Evolutionary conservation across 208 protist species (phyloP), one percentile per base, ranked within the genome.

Genomic region (Histomonas meleagridis): DNA sequence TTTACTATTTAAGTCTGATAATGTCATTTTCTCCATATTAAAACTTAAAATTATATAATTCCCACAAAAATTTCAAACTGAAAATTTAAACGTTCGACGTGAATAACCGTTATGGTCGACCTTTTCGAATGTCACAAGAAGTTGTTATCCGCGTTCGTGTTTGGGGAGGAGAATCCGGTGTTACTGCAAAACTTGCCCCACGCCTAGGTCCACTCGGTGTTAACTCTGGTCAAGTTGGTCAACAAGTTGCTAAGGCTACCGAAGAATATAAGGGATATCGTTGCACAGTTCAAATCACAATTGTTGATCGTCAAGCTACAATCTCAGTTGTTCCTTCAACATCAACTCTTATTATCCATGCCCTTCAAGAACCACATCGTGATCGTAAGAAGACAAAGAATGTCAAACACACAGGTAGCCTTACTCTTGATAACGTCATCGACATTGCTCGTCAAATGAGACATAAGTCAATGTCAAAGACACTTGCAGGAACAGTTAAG

Each of bases 341-440:
- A 4, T 96, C 98, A 32, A 96, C 98, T 49, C 96, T 99, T 40
- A 92, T 99, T 93, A 98, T 99, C 94, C 96, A 97, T 93, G 98
- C 98, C 38, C 96, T 99, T 70, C 99, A 99, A 95, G 98, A 99
- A 96, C 97, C 98, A 78, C 94, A 95, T 92, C 97, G 97, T 94
- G 98, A 99, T 95, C 96, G 97, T 95, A 99, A 99, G 97, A 99
- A 99, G 96, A 97, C 97, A 72, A 93, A 93, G 57, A 55, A 49
- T 91, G 65, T 99, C 94, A 98, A 98, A 94, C 98, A 99, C 96
- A 94, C 95, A 93, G 98, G 98, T 94, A 98, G 98, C 96, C 96
- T 99, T 93, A 91, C 97, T 57, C 95, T 99, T 81, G 95, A 98
- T 57, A 97, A 98, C 93, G 95, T 99, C 94, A 94, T 98, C 92